Base-by-base conservation (phyloP, 371 early-diverging fungal species). In the Umbelopsis sp. region DNA sequence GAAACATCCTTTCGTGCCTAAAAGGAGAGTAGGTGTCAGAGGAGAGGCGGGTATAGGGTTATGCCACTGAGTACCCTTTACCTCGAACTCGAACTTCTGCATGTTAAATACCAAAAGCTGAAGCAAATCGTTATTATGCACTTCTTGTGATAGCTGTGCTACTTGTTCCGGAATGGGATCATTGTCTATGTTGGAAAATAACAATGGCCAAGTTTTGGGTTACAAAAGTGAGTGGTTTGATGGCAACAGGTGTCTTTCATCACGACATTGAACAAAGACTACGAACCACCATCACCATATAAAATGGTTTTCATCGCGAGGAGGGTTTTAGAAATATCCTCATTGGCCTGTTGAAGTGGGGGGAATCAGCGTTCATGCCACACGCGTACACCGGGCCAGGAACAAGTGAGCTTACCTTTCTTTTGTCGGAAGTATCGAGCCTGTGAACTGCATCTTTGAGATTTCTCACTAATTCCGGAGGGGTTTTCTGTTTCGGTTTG, bases 1-100 rank as follows among this genome's bases (percentile, higher is more conserved):
- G 96, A 92, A 18, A 97, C 97, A 76, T 99, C 99, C 83, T 99
- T 99, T 75, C 95, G 94, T 65, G 97, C 96, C 94, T 92, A 67
- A 25, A 22, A 45, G 16, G 50, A 53, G 35, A 16, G 22, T 48
- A 14, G 16, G 48, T 18, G 20, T 48, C 16, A 48, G 16, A 12
- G 41, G 41, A 41, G 22, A 41, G 12, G 10, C 7, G 41, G 41
- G 12, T 10, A 12, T 7, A 41, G 2, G 11, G 48, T 16, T 18
- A 7, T 20, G 48, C 3, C 11, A 12, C n/a, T 35, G 14, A 37
- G 12, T 18, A 20, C 41, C 29, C 67, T 50, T 22, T 78, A 86
- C 94, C 83, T 99, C 99, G 80, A 99, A 99, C 74, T 97, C 97
- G 51, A 98, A 91, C 70, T 91, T 88, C 18, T 86, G 82, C 65